phyloP scores from a whole-genome alignment of 768 basidiomycete species.

The Xanthoconium stramineum region DNA sequence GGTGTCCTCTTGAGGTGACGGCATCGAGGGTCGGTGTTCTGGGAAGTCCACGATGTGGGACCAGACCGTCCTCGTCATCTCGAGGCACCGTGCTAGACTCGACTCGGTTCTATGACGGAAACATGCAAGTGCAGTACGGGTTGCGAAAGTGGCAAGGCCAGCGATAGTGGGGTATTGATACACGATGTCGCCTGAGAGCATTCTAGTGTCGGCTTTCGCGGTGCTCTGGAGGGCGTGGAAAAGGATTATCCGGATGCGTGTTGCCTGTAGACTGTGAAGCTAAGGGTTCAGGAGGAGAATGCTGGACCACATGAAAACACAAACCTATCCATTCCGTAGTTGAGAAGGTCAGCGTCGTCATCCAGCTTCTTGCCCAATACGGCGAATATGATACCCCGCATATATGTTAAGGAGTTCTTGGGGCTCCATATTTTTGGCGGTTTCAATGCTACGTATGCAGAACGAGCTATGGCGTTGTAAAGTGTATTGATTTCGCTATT shows the following conservation, averaged over 20 bases:
- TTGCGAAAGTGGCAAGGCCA: constrained; percentile 17
- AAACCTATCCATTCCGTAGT: constrained; percentile 12
- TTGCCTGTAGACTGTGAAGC: constrained; percentile 36
- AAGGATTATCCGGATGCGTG: constrained; percentile 39
- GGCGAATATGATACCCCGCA: constrained; percentile 13
- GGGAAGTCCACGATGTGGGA: constrained; percentile 7
- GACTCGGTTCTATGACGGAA: constrained; percentile 15
- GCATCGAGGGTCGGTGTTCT: constrained; percentile 1
- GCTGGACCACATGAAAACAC: neutral
- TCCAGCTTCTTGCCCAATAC: constrained; percentile 11
- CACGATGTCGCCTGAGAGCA: constrained; percentile 33
- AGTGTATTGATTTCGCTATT: constrained; percentile 11
- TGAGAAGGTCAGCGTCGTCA: constrained; percentile 9
- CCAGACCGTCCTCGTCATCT: constrained; percentile 12
- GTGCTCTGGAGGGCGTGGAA: constrained; percentile 32
- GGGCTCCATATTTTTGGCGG: constrained; percentile 19
- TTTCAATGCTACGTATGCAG: constrained; percentile 4
- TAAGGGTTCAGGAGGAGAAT: neutral
- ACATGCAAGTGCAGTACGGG: constrained; percentile 4
- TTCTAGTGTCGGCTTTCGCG: constrained; percentile 15
- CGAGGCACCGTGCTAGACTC: constrained; percentile 11
- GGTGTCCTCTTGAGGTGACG: neutral
- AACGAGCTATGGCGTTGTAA: constrained; percentile 7
- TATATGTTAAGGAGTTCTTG: constrained; percentile 9
- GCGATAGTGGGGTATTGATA: constrained; percentile 36